Evolutionary conservation across 768 basidiomycete genomes (phyloP).

Genomic region (Pholiota molesta): DNA sequence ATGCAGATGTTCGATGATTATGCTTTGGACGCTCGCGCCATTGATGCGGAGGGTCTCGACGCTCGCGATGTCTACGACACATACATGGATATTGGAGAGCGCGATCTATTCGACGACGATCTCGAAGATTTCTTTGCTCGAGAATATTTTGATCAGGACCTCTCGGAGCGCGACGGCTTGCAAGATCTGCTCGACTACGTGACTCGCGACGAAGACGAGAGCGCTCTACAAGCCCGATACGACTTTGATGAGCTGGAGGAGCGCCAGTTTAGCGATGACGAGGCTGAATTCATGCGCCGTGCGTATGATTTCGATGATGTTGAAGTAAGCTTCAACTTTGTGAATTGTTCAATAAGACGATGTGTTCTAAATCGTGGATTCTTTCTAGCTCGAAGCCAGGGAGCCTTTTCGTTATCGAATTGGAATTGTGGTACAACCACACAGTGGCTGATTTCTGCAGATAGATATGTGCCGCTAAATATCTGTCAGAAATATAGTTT

Average conservation of each 20-base stretch:
- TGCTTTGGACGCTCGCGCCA: neutral
- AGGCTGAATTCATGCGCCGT: neutral
- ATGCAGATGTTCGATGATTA: neutral
- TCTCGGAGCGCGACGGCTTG: constrained; percentile 1
- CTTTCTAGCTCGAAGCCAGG: constrained; percentile 2
- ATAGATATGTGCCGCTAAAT: neutral
- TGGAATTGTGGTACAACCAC: constrained; percentile 5
- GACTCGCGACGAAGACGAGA: constrained; percentile 2
- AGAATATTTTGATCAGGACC: neutral
- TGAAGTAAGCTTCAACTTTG: neutral
- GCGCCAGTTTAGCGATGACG: neutral
- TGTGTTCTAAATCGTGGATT: neutral
- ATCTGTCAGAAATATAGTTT: neutral
- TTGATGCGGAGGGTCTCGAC: neutral
- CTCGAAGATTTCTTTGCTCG: neutral
- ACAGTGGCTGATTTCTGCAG: neutral
- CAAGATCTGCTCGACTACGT: neutral
- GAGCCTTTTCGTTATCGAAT: constrained; percentile 6
- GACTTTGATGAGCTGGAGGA: neutral
- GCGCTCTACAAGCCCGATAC: neutral
- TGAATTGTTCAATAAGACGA: neutral
- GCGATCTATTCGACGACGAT: neutral
- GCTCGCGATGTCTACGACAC: neutral
- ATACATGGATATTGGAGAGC: neutral
- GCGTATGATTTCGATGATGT: neutral